Base-by-base conservation (phyloP, 2,329 filamentous ascomycete genomes). In the Talaromyces sp. region DNA sequence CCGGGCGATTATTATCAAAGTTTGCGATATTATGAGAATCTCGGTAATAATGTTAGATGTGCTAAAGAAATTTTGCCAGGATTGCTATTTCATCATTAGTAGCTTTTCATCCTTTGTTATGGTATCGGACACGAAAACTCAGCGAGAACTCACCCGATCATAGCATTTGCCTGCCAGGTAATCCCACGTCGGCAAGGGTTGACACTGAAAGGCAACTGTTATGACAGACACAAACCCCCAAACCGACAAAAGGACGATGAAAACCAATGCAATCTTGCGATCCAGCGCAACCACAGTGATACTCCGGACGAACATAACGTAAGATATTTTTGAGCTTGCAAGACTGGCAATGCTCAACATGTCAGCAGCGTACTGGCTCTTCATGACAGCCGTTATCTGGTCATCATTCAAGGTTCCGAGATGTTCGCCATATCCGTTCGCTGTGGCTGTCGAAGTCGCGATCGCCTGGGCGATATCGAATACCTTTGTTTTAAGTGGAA, bases 21-120 rank as follows among this genome's bases (percentile, higher is more conserved):
- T 70, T 17, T 72, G 68, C 3, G 41, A 59, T n/a, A 74, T 67
- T 7, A 74, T 69, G n/a, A 65, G 67, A 13, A 54, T 54, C 33
- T 74, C 73, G 0, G 69, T 69, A 17, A 74, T 15, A 10, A 74
- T 70, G 33, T 72, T 73, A 7, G 70, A 66, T 27, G 70, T 33
- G 27, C 69, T 69, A 13, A 72, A 68, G 31, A 70, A 74, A 25
- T 69, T 69, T 68, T 71, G 73, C 68, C 71, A 73, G 5, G 67
- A 67, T 43, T 39, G 35, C 71, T 73, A 33, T 1, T 27, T 2
- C 5, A 17, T 10, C 9, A 22, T 63, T 27, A 63, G 49, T 31
- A 56, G 31, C 19, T 52, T 54, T 35, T 19, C 9, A 13, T 19
- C 10, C 7, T 31, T n/a, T n/a, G 22, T 15, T 52, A 52, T n/a